A percentile compares a stretch with the other conserved stretches of the same genome.
Evolutionary conservation across 2,329 filamentous ascomycete species (phyloP).

Genomic region (Coniochaeta hoffmannii): DNA sequence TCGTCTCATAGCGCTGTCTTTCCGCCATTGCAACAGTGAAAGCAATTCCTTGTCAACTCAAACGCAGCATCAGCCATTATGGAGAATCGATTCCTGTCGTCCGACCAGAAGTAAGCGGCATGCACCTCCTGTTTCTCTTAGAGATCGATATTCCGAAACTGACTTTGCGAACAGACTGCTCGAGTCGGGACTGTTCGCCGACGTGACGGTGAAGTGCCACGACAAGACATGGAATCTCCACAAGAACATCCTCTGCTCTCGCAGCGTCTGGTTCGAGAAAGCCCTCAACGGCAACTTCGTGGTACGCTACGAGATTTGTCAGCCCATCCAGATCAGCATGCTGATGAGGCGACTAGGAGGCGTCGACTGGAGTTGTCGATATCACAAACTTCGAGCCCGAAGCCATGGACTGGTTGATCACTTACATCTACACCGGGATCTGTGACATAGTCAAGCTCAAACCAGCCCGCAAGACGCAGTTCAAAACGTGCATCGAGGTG

Average conservation of each 20-base stretch:
- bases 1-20: too few relatives aligned
- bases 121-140: not conserved
- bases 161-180: constrained; percentile 8
- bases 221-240: constrained; percentile 16
- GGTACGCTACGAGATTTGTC: not conserved
- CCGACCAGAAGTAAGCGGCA: constrained; percentile 7
- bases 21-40: too few relatives aligned
- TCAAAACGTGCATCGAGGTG: constrained; percentile 12
- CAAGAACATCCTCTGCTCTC: constrained; percentile 16
- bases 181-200: constrained; percentile 13
- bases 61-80: not conserved
- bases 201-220: constrained; percentile 15
- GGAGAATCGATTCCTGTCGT: constrained; percentile 8
- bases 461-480: constrained; percentile 9
- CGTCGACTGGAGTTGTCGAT: constrained; percentile 11
- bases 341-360: constrained; percentile 7
- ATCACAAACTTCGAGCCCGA: constrained; percentile 14
- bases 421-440: constrained; percentile 16
- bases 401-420: constrained; percentile 11
- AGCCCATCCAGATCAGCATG: not conserved
- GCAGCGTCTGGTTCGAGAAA: constrained; percentile 18
- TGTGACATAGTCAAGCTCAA: constrained; percentile 11
- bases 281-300: constrained; percentile 14
- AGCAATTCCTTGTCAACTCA: too few relatives aligned
- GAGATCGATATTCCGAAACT: not conserved